These are phyloP conservation scores for Moesziomyces antarcticus DNA, from an alignment of 1,284 basidiomycete genomes.

Conservation along the genomic window DNA sequence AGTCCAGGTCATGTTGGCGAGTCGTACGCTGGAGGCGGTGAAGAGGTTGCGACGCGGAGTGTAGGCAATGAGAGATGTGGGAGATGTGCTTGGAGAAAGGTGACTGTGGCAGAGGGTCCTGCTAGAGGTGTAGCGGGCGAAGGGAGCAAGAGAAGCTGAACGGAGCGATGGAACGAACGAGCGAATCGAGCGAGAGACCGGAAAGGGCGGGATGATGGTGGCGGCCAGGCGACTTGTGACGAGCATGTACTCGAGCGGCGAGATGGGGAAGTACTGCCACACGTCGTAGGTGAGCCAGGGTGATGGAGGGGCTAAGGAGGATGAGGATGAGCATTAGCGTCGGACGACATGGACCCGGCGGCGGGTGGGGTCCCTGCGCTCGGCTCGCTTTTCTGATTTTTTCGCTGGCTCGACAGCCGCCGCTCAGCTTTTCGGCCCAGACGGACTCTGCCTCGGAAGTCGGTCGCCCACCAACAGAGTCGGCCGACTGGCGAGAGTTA, in stretches of 20 bases:
- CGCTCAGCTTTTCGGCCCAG: no score
- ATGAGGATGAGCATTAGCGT: constrained; percentile 2
- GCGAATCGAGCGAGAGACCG: constrained; percentile 25
- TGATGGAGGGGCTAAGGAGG: background rate
- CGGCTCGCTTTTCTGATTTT: constrained; percentile 2
- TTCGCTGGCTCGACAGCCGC: background rate
- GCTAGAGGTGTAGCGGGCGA: constrained; percentile 3
- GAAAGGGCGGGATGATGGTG: constrained; percentile 1
- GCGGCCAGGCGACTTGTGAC: background rate
- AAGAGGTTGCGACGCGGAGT: background rate
- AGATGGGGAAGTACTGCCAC: no score
- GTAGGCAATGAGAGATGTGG: background rate
- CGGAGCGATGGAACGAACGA: constrained; percentile 32
- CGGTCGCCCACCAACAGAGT: no score
- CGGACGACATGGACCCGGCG: constrained; percentile 33
- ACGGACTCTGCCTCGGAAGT: no score
- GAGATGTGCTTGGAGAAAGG: background rate
- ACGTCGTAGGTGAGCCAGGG: no score
- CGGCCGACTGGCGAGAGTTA: no score
- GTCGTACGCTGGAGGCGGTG: background rate
- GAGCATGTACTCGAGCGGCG: background rate
- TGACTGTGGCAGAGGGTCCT: background rate
- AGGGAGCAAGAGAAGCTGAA: constrained; percentile 8
- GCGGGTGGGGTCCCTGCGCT: background rate
- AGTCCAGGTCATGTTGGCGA: constrained; percentile 51